Conservation (phyloP, 1,284 basidiomycete species). For the Irpex sp. region DNA sequence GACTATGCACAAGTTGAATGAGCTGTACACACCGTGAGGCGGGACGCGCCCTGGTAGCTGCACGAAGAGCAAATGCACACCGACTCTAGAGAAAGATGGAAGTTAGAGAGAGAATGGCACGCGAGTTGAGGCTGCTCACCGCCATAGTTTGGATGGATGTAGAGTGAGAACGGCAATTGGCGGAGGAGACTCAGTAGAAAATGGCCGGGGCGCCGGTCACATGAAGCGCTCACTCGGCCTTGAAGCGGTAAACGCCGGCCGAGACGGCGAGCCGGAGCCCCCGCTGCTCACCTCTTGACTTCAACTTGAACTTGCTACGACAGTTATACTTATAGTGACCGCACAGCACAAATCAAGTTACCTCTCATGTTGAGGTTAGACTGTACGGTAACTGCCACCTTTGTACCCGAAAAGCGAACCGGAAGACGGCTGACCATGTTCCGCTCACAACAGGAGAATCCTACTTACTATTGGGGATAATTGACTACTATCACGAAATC, state of each 20-base stretch:
- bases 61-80: slow-evolving; percentile 43
- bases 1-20: slow-evolving; percentile 14
- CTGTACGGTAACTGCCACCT: too few relatives aligned
- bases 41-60: slow-evolving; percentile 39
- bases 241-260: not conserved
- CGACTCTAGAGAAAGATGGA: slow-evolving; percentile 35
- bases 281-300: not conserved
- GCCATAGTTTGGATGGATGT: slow-evolving; percentile 24
- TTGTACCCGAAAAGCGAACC: too few relatives aligned
- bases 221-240: slow-evolving; percentile 4
- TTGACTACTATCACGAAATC: too few relatives aligned
- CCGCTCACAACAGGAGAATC: too few relatives aligned
- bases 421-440: too few relatives aligned
- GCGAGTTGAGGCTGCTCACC: slow-evolving; percentile 19
- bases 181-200: slow-evolving; percentile 12
- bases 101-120: slow-evolving; percentile 2
- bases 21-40: slow-evolving; percentile 26
- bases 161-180: slow-evolving; percentile 15
- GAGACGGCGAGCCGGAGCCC: not conserved
- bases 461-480: too few relatives aligned
- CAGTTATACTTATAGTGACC: too few relatives aligned
- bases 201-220: slow-evolving; percentile 7
- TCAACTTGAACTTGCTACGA: too few relatives aligned
- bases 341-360: too few relatives aligned
- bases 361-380: too few relatives aligned